Evolutionary conservation across 2,329 filamentous ascomycete species (phyloP).

Genomic region (Bisporella sp.): DNA sequence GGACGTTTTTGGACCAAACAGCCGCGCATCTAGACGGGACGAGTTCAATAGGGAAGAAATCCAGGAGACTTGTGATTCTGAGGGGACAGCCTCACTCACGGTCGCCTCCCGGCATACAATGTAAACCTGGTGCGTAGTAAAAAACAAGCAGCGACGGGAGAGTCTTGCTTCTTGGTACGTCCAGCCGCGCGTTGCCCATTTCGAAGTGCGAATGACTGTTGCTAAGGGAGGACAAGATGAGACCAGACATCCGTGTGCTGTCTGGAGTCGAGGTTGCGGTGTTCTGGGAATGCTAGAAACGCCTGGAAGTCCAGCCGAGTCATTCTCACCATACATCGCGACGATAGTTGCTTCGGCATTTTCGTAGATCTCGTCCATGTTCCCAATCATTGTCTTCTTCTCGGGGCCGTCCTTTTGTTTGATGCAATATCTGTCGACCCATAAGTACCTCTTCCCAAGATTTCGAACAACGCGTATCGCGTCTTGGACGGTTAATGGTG

Average conservation of each 20-base stretch:
- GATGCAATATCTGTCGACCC: conserved; percentile 27
- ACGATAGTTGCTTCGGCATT: conserved; percentile 15
- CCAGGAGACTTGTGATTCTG: neutral
- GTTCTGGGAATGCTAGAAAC: conserved; percentile 3
- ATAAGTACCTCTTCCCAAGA: conserved; percentile 14
- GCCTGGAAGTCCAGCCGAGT: conserved; percentile 15
- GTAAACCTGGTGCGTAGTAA: conserved; percentile 22
- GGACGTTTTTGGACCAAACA: neutral
- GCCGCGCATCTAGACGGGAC: neutral
- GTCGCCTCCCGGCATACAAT: neutral
- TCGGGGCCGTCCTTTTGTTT: conserved; percentile 11
- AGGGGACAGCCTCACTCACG: neutral
- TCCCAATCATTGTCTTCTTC: conserved; percentile 10
- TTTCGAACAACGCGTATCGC: no score
- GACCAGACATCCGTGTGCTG: neutral
- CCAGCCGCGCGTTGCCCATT: conserved; percentile 25
- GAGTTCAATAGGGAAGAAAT: neutral
- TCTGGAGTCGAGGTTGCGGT: neutral
- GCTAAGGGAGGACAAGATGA: neutral
- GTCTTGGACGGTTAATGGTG: no score
- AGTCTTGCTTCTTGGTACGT: conserved; percentile 27
- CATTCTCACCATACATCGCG: conserved; percentile 8
- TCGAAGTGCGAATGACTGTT: conserved; percentile 1
- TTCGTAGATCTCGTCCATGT: conserved; percentile 21
- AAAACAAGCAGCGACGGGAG: conserved; percentile 19